Evolutionary conservation across 352 stramenopile genomes (phyloP).

Genomic region (Globisporangium lucens): DNA sequence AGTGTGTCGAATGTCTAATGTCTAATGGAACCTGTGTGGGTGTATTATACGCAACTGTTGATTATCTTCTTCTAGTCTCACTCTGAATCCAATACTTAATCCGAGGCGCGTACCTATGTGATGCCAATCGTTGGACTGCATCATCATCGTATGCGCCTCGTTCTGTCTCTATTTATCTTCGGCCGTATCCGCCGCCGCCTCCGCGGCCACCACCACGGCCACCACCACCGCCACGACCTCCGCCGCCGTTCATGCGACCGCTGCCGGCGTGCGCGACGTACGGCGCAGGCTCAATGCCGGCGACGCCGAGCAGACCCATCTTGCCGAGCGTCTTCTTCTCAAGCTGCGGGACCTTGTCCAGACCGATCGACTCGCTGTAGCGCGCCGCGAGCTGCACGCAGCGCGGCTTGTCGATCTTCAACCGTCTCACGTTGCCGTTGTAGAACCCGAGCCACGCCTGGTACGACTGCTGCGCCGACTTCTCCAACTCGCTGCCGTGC

Average conservation of each 20-base stretch:
- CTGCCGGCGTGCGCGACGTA: constrained; percentile 32
- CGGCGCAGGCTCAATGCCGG: constrained; percentile 53
- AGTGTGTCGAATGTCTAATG: too few relatives aligned
- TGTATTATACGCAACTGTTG: background rate
- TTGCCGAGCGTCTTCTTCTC: constrained; percentile 84
- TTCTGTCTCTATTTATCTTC: constrained; percentile 5
- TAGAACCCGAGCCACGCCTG: constrained; percentile 96
- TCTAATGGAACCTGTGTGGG: background rate
- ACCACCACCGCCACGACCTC: constrained; percentile 11
- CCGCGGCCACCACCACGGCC: constrained; percentile 7
- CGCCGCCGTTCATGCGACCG: constrained; percentile 17
- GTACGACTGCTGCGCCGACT: constrained; percentile 88
- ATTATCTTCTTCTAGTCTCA: constrained; percentile 4
- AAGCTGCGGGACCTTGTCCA: constrained; percentile 69
- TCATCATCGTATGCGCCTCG: background rate
- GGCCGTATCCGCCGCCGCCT: constrained; percentile 13
- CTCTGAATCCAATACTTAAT: constrained; percentile 5
- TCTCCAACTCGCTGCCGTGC: constrained; percentile 53
- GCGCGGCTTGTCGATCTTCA: constrained; percentile 37
- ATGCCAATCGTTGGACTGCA: background rate
- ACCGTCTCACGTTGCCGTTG: constrained; percentile 25
- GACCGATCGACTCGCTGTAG: constrained; percentile 51
- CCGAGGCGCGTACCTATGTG: background rate
- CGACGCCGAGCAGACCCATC: constrained; percentile 81
- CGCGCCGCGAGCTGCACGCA: constrained; percentile 81